Conservation (phyloP, 257 asterid species). For the Pogostemon cablin region DNA sequence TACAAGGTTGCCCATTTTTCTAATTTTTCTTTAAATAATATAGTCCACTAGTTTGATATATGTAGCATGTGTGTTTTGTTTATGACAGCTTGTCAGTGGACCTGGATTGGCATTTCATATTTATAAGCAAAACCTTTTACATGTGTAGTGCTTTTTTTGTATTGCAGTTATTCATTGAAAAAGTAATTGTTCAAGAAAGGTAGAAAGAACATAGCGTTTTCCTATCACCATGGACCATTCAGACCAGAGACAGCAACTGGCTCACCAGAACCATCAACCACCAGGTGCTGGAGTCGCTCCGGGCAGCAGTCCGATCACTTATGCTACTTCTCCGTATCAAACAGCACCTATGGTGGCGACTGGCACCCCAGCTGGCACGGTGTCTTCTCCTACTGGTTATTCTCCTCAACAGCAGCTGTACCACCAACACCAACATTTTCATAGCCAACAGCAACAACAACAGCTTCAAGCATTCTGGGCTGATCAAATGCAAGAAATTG, state of each 20-base stretch:
- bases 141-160: neutral
- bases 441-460: conserved; percentile 51
- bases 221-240: conserved; percentile 45
- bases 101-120: neutral
- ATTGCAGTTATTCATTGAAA: conserved; percentile 34
- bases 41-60: neutral
- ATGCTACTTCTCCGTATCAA: conserved; percentile 42
- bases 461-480: conserved; percentile 65
- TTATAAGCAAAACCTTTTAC: conserved; percentile 8
- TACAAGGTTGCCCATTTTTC: neutral
- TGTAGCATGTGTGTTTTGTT: neutral
- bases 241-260: conserved; percentile 45
- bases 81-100: neutral
- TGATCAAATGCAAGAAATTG: conserved; percentile 53
- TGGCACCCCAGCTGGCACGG: conserved; percentile 46
- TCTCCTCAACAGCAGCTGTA: conserved; percentile 48
- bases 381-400: conserved; percentile 49
- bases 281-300: conserved; percentile 38
- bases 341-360: conserved; percentile 42
- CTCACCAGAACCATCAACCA: conserved; percentile 44
- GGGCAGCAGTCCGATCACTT: conserved; percentile 37
- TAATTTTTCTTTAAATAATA: neutral
- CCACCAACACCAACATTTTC: conserved; percentile 56
- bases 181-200: neutral
- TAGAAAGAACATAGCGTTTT: conserved; percentile 1